Conservation (phyloP, 768 basidiomycete species). For the Podaxis pistillaris region DNA sequence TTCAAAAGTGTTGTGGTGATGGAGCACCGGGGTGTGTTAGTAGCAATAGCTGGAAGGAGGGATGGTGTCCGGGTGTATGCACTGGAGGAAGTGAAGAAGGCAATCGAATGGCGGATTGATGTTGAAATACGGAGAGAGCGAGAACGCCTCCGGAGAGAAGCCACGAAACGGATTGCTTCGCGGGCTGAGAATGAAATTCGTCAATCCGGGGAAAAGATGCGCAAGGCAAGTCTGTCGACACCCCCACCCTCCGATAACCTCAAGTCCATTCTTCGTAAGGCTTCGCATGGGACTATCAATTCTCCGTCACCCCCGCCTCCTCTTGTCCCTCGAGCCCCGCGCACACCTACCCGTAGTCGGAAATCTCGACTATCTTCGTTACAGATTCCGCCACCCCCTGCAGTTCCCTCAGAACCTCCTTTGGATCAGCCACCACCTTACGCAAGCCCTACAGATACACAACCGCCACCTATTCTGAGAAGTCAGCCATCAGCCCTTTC, state of each 20-base stretch:
- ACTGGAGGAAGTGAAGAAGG: slow-evolving; percentile 81
- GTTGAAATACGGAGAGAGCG: slow-evolving; percentile 73
- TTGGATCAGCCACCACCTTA: slow-evolving; percentile 70
- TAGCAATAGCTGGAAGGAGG: slow-evolving; percentile 83
- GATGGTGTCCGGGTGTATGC: slow-evolving; percentile 90
- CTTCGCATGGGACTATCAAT: slow-evolving; percentile 34
- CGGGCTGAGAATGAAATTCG: slow-evolving; percentile 34
- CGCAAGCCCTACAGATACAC: slow-evolving; percentile 29
- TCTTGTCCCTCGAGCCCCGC: slow-evolving; percentile 39
- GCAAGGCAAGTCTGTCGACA: slow-evolving; percentile 50
- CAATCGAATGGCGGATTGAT: slow-evolving; percentile 86
- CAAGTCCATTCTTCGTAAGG: slow-evolving; percentile 35
- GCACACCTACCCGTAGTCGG: slow-evolving; percentile 38
- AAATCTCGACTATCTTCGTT: slow-evolving; percentile 32
- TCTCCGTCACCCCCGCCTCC: slow-evolving; percentile 31
- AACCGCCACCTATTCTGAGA: slow-evolving; percentile 34
- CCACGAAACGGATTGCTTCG: slow-evolving; percentile 48
- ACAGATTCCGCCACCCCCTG: slow-evolving; percentile 23
- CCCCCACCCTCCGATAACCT: slow-evolving; percentile 37
- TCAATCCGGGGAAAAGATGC: slow-evolving; percentile 44
- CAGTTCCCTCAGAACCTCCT: slow-evolving; percentile 32
- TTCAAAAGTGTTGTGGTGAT: slow-evolving; percentile 91
- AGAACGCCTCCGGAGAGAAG: slow-evolving; percentile 68
- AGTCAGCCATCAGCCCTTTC: slow-evolving; percentile 41
- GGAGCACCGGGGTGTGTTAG: slow-evolving; percentile 89